These are phyloP conservation scores for Capronia epimyces DNA, from an alignment of 2,329 filamentous ascomycete genomes.

Conservation along the genomic window DNA sequence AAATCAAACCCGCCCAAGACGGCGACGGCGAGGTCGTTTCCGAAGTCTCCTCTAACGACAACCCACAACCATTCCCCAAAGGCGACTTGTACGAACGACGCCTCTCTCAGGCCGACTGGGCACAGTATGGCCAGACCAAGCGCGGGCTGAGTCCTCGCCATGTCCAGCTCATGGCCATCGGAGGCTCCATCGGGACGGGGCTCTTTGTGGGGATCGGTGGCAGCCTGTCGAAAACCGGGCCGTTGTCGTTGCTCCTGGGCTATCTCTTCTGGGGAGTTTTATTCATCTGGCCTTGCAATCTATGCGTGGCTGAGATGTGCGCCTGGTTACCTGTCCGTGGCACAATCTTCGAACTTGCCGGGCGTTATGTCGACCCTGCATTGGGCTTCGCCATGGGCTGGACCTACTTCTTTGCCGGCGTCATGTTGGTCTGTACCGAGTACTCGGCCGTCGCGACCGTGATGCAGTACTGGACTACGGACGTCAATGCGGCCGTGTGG, in stretches of 20 bases:
- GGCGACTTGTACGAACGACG: conserved; percentile 19
- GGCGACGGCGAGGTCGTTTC: conserved; percentile 4
- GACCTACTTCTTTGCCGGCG: conserved; percentile 45
- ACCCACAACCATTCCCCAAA: not conserved
- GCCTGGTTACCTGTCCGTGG: conserved; percentile 39
- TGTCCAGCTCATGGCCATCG: conserved; percentile 39
- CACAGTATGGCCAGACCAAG: conserved; percentile 29
- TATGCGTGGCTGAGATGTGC: conserved; percentile 42
- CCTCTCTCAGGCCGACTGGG: conserved; percentile 20
- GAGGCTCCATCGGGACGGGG: conserved; percentile 36
- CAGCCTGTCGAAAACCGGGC: conserved; percentile 34
- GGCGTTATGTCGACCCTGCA: conserved; percentile 39
- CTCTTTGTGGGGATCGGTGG: conserved; percentile 37
- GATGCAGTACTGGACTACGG: conserved; percentile 43
- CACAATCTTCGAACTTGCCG: conserved; percentile 37
- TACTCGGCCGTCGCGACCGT: conserved; percentile 43
- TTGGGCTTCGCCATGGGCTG: conserved; percentile 44
- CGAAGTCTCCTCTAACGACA: not conserved
- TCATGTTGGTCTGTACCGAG: conserved; percentile 45
- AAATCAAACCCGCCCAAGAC: not conserved
- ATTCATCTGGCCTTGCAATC: conserved; percentile 33
- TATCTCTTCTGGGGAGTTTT: conserved; percentile 33
- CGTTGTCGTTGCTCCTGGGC: conserved; percentile 35
- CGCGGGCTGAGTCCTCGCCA: conserved; percentile 36
- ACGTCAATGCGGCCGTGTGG: conserved; percentile 41